These are phyloP conservation scores for Boletus vinaceobasis DNA, from an alignment of 768 basidiomycete species.

Conservation along the genomic window DNA sequence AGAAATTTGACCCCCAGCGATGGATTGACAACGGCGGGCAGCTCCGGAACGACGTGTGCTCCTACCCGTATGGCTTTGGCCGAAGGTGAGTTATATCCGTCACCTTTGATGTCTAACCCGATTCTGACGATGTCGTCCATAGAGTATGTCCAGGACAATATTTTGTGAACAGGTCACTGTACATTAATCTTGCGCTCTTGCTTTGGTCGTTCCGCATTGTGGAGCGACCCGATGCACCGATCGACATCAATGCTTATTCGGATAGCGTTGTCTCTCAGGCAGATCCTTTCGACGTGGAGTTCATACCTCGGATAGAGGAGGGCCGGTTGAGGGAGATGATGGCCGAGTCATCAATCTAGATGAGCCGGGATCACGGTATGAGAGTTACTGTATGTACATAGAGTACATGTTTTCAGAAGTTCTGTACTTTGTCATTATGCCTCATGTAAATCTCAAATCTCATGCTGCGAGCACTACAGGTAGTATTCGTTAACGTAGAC, in stretches of 20 bases:
- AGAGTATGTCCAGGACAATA: slow-evolving; percentile 62
- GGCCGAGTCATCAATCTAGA: not conserved
- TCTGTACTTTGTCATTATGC: not conserved
- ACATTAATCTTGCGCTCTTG: slow-evolving; percentile 54
- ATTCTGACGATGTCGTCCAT: not conserved
- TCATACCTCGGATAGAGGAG: slow-evolving; percentile 42
- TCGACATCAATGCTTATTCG: slow-evolving; percentile 54
- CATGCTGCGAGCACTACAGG: not conserved
- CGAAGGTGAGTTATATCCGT: slow-evolving; percentile 25
- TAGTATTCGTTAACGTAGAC: not conserved
- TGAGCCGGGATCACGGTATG: not conserved
- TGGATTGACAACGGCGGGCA: slow-evolving; percentile 45
- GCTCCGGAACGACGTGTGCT: slow-evolving; percentile 41
- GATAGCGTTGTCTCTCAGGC: slow-evolving; percentile 57
- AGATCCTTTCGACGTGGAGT: slow-evolving; percentile 51
- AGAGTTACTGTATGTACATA: too few relatives aligned
- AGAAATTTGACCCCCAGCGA: slow-evolving; percentile 53
- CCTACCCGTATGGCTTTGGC: slow-evolving; percentile 52
- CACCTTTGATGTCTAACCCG: too few relatives aligned
- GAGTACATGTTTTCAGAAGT: too few relatives aligned
- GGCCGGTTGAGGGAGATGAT: slow-evolving; percentile 8
- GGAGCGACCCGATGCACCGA: slow-evolving; percentile 45
- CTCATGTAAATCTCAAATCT: not conserved
- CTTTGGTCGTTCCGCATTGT: slow-evolving; percentile 60
- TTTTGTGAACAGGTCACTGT: slow-evolving; percentile 50